Conservation (phyloP, 164 flowering plant species). For the Piper longum region DNA sequence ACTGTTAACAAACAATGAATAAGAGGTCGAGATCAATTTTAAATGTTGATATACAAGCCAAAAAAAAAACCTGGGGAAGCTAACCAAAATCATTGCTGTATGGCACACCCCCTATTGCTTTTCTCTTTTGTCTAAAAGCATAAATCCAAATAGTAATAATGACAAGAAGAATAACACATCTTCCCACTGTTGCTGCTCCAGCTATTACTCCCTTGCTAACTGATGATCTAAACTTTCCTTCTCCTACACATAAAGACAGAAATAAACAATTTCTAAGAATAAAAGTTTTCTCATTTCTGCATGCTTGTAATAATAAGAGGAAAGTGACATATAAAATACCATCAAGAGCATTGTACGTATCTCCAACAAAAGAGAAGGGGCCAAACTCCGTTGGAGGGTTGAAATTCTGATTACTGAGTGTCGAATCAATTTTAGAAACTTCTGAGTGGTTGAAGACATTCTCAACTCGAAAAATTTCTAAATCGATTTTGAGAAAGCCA, state of each 20-base stretch:
- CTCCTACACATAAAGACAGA: background rate
- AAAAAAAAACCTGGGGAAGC: background rate
- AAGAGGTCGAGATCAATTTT: too few species aligned
- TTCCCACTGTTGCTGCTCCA: conserved; percentile 32
- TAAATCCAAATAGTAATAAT: conserved; percentile 35
- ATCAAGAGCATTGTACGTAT: conserved; percentile 28
- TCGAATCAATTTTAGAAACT: conserved; percentile 49
- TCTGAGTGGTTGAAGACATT: conserved; percentile 49
- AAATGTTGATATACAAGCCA: too few species aligned
- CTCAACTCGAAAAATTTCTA: conserved; percentile 64
- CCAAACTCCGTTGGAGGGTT: conserved; percentile 56
- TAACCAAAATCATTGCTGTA: conserved; percentile 55
- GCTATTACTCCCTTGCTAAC: conserved; percentile 17
- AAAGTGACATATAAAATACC: conserved; percentile 16
- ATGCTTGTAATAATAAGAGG: background rate
- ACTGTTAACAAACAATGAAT: conserved; percentile 15
- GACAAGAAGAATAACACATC: conserved; percentile 29
- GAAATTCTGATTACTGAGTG: conserved; percentile 42
- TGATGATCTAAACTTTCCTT: conserved; percentile 10
- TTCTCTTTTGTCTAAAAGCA: conserved; percentile 53
- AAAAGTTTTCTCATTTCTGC: background rate
- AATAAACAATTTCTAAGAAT: background rate
- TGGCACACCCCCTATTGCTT: conserved; percentile 53
- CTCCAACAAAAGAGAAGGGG: conserved; percentile 46
- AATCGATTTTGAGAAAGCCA: conserved; percentile 57